Conservation (phyloP, 805 yeast genomes). For the Kuraishia floccosa region DNA sequence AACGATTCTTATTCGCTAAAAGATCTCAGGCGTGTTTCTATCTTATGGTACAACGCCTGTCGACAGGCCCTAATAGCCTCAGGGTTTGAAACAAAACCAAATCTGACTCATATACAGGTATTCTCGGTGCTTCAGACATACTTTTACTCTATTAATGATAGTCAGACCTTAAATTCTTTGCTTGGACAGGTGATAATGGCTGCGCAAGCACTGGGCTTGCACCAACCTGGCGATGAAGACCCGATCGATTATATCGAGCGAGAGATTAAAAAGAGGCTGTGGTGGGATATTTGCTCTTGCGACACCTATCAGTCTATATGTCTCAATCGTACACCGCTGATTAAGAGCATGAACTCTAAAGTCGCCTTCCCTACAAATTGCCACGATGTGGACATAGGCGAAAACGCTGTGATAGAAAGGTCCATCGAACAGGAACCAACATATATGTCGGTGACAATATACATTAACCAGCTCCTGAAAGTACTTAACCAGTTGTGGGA, state of each 20-base stretch:
- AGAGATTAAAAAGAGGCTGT: conserved; percentile 18
- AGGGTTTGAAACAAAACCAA: conserved; percentile 3
- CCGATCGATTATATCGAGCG: conserved; percentile 4
- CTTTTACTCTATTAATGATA: conserved; percentile 1
- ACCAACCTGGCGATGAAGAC: neutral
- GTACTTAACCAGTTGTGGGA: conserved; percentile 11
- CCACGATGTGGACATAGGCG: conserved; percentile 15
- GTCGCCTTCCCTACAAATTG: conserved; percentile 21
- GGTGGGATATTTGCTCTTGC: conserved; percentile 13
- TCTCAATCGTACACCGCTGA: conserved; percentile 7
- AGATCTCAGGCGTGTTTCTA: conserved; percentile 1
- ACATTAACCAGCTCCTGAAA: conserved; percentile 6
- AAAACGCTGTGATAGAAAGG: conserved; percentile 1
- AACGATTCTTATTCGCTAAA: neutral
- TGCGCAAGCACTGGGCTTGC: conserved; percentile 5
- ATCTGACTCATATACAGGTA: conserved; percentile 5
- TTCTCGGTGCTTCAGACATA: conserved; percentile 5
- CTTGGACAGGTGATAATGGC: conserved; percentile 5
- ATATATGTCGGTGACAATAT: conserved; percentile 8
- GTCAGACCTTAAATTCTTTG: conserved; percentile 4
- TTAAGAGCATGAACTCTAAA: conserved; percentile 8
- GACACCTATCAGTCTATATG: conserved; percentile 8
- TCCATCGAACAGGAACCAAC: conserved; percentile 7
- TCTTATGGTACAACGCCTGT: conserved; percentile 5
- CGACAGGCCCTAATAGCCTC: conserved; percentile 5